A percentile compares a stretch with the other conserved stretches of the same genome.
phyloP scores from a whole-genome alignment of 352 stramenopile species.

The Phytophthora rubi region DNA sequence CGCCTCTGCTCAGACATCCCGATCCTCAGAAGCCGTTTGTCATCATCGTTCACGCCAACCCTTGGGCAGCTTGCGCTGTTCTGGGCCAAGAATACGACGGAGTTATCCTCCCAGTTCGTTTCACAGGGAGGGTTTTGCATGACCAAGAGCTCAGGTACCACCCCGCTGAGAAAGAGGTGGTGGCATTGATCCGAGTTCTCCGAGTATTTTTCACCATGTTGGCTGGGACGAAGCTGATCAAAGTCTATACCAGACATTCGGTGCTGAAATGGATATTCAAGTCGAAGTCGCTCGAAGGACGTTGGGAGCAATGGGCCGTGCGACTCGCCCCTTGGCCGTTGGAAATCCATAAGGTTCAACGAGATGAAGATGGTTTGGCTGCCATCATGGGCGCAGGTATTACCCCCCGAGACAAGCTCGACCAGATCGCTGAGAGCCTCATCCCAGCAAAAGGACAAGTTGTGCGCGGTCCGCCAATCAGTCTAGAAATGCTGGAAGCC shows the following conservation, averaged over 20 bases:
- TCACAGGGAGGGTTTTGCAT: neutral
- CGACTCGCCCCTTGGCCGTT: too few relatives aligned
- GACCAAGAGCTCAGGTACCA: neutral
- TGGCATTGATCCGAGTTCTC: neutral
- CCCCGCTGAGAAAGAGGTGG: neutral
- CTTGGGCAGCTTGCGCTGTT: neutral
- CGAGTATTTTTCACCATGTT: neutral
- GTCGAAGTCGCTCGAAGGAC: too few relatives aligned
- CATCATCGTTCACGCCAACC: neutral
- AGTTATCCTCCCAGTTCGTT: neutral
- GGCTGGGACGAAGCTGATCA: neutral
- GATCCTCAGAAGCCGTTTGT: too few relatives aligned
- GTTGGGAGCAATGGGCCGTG: too few relatives aligned
- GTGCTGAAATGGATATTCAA: too few relatives aligned
- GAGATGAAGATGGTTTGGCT: neutral
- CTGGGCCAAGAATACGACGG: neutral
- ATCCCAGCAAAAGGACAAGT: neutral
- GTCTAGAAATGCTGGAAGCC: too few relatives aligned
- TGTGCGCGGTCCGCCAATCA: too few relatives aligned
- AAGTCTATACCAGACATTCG: neutral
- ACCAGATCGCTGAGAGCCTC: neutral
- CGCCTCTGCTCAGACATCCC: too few relatives aligned
- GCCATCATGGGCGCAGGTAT: neutral
- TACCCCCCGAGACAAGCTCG: neutral
- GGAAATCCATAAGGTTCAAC: neutral